A percentile compares a stretch with the other conserved stretches of the same genome.
Evolutionary conservation across 2,329 filamentous ascomycete genomes (phyloP).

Genomic region (Cyanodermella asteris): DNA sequence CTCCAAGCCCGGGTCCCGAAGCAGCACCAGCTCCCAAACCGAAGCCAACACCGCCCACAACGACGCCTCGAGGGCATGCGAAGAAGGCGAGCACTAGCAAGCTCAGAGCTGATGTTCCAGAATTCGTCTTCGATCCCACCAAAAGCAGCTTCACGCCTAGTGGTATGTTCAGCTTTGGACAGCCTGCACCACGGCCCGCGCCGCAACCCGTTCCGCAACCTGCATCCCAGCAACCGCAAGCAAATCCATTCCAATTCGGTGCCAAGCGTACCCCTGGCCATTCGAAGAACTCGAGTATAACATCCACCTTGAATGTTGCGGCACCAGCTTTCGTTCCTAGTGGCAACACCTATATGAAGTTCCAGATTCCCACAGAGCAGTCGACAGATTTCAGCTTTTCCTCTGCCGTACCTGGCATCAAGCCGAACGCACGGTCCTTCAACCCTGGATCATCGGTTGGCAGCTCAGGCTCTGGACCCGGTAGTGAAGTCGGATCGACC

Average conservation of each 20-base stretch:
- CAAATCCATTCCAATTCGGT: no score
- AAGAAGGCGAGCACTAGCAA: conserved; percentile 52
- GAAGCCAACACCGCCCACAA: conserved; percentile 8
- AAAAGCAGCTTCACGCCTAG: no score
- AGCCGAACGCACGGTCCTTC: conserved; percentile 56
- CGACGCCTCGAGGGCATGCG: conserved; percentile 40
- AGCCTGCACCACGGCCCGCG: no score
- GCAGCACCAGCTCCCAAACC: no score
- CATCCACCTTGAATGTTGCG: conserved; percentile 37
- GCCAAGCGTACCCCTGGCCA: neutral
- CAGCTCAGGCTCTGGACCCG: conserved; percentile 11
- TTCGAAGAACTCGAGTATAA: conserved; percentile 1
- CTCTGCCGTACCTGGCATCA: conserved; percentile 43
- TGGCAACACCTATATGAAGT: conserved; percentile 4
- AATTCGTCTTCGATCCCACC: conserved; percentile 83
- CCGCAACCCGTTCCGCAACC: no score
- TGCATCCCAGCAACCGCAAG: no score
- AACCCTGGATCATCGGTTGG: conserved; percentile 35
- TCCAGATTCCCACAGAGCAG: conserved; percentile 5
- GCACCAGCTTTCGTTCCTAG: conserved; percentile 51
- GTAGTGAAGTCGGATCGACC: conserved; percentile 3
- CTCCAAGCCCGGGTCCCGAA: no score
- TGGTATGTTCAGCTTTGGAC: no score
- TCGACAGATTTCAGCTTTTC: conserved; percentile 43
- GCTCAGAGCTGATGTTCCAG: conserved; percentile 72